Evolutionary conservation across 495 filamentous ascomycete species (phyloP).

Genomic region (Daldinia grandis): DNA sequence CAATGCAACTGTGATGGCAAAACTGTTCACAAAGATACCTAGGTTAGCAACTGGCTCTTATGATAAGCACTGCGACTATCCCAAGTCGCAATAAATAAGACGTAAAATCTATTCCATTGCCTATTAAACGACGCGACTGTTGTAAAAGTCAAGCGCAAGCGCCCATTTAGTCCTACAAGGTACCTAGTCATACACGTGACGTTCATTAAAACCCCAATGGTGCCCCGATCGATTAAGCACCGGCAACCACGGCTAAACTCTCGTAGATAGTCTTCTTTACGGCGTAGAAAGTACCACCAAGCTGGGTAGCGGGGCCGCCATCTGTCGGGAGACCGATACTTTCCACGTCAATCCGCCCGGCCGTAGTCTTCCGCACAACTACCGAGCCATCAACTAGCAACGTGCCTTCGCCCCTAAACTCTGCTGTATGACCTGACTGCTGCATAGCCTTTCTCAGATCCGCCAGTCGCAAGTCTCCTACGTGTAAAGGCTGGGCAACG

Average conservation of each 20-base stretch:
- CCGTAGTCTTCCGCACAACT: constrained; percentile 85
- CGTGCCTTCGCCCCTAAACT: constrained; percentile 93
- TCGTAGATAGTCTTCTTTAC: constrained; percentile 87
- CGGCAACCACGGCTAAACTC: constrained; percentile 79
- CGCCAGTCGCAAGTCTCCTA: constrained; percentile 89
- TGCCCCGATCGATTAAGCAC: constrained; percentile 56
- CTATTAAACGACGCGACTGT: background rate
- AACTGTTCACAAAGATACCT: too few relatives aligned
- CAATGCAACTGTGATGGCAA: too few relatives aligned
- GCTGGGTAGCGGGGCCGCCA: constrained; percentile 51
- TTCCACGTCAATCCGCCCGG: constrained; percentile 89
- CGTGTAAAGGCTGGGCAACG: constrained; percentile 87
- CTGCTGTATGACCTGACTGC: constrained; percentile 81
- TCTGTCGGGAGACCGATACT: constrained; percentile 66
- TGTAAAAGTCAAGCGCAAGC: background rate
- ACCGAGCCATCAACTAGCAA: constrained; percentile 87
- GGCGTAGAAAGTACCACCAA: constrained; percentile 70
- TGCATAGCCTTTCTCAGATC: constrained; percentile 88
- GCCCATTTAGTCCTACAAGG: constrained; percentile 19
- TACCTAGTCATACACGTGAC: constrained; percentile 17
- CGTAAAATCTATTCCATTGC: background rate
- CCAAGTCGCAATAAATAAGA: background rate
- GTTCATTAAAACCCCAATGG: background rate
- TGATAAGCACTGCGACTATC: background rate
- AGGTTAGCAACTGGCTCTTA: background rate